phyloP scores from a whole-genome alignment of 1,284 basidiomycete species.

The Afroboletus lepidellus region DNA sequence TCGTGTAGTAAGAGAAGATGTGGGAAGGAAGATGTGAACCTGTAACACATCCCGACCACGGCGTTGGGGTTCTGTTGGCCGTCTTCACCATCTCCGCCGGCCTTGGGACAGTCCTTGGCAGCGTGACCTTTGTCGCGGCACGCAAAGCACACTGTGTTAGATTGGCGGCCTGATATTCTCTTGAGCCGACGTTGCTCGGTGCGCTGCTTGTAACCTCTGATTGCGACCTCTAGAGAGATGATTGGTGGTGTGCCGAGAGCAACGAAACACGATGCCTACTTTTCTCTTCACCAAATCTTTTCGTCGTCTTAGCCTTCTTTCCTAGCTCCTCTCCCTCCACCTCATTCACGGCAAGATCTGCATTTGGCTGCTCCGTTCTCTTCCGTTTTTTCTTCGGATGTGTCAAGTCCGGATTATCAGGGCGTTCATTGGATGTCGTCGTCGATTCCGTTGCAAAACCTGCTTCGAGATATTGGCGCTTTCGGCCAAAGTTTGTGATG shows the following conservation, averaged over 20 bases:
- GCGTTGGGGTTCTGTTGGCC: slow-evolving; percentile 32
- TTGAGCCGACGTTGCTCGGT: slow-evolving; percentile 67
- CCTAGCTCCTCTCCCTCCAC: neutral
- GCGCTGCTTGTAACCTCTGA: slow-evolving; percentile 34
- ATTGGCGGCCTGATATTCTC: slow-evolving; percentile 60
- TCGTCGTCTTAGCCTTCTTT: slow-evolving; percentile 2
- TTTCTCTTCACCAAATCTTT: slow-evolving; percentile 12
- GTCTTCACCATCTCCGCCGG: slow-evolving; percentile 35
- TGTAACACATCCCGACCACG: slow-evolving; percentile 76
- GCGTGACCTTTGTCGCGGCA: slow-evolving; percentile 86
- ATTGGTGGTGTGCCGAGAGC: slow-evolving; percentile 10
- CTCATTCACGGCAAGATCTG: slow-evolving; percentile 21
- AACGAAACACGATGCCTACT: slow-evolving; percentile 7
- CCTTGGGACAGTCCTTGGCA: slow-evolving; percentile 80
- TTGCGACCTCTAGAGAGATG: slow-evolving; percentile 16
- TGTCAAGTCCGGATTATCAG: slow-evolving; percentile 12
- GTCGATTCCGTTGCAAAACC: slow-evolving; percentile 41
- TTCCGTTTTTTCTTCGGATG: slow-evolving; percentile 47
- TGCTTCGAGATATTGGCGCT: slow-evolving; percentile 69
- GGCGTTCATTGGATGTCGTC: slow-evolving; percentile 6
- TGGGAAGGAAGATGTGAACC: slow-evolving; percentile 46
- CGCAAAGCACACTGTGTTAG: slow-evolving; percentile 78
- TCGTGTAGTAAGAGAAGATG: slow-evolving; percentile 7
- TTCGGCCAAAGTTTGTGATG: slow-evolving; percentile 66
- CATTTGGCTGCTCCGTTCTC: slow-evolving; percentile 31